Base-by-base conservation (phyloP, 2,329 filamentous ascomycete species). In the Aspergillus ustus region DNA sequence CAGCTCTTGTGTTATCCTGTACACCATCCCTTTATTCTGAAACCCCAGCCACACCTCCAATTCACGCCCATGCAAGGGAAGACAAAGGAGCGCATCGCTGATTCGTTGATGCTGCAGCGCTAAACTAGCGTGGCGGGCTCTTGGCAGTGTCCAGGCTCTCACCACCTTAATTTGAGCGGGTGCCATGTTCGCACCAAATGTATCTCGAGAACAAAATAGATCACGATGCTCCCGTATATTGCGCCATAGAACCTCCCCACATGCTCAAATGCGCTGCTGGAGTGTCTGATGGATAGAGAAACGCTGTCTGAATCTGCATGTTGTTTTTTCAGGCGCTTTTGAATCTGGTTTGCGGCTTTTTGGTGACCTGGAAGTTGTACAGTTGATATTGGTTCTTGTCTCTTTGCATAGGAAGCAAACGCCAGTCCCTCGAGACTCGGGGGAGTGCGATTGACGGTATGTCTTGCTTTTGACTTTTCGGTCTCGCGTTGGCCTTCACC, bases 141-240 rank as follows among this genome's bases (percentile, higher is more conserved):
- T 54, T 54, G 52, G 52, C 52, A 44, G 37, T 44, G 52, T 37
- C 52, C 52, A 54, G 52, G 29, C 37, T 20, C 13, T 25, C 7
- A 44, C 52, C 52, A 44, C 34, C 34, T 40, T 40, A 40, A 40
- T 5, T 15, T 40, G 13, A 40, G 34, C 34, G 4, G 34, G 9
- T 13, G 34, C 34, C 34, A 5, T 40, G 15, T 15, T 40, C 34
- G 34, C 34, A 17, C 34, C 34, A 40, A 40, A 40, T 40, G 34
- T 15, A 40, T 40, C 34, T 40, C 15, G 9, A 40, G 3, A 17
- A 40, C 34, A 15, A 40, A 15, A 40, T 40, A 40, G 13, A 17
- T 40, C 13, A 40, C 34, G 34, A 11, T 40, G 34, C 34, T 15
- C 34, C 13, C 34, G 13, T 40, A 40, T 40, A 40, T 17, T 15